Percentiles rank a stretch among this genome's conserved stretches.
These are phyloP conservation scores for Carpinus viminea DNA, from an alignment of 306 rosid genomes.

Conservation along the genomic window DNA sequence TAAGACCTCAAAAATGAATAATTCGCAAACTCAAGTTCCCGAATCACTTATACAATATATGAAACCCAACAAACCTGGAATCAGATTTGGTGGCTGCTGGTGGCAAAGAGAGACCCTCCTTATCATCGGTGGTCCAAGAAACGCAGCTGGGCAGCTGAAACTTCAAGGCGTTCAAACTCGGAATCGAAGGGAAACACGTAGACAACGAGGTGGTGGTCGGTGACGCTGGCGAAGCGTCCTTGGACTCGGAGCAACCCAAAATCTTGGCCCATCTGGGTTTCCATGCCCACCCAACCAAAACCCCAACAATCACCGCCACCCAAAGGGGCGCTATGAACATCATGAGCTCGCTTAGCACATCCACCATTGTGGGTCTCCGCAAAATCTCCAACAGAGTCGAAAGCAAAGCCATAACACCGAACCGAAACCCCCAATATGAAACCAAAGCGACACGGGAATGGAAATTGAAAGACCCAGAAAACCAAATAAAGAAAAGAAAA, in stretches of 20 bases:
- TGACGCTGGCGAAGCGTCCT: slow-evolving; percentile 28
- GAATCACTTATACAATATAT: not conserved
- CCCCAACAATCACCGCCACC: slow-evolving; percentile 77
- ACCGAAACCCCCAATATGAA: not conserved
- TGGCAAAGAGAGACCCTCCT: slow-evolving; percentile 22
- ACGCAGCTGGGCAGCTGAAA: slow-evolving; percentile 42
- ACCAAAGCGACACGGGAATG: not conserved
- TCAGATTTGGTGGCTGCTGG: slow-evolving; percentile 27
- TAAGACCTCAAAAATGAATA: not conserved
- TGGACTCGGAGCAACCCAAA: slow-evolving; percentile 37
- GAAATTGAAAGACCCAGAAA: not conserved
- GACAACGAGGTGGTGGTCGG: slow-evolving; percentile 1
- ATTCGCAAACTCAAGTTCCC: not conserved
- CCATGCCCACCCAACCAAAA: slow-evolving; percentile 92
- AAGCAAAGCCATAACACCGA: slow-evolving; percentile 41
- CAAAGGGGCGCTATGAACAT: slow-evolving; percentile 66
- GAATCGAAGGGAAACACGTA: slow-evolving; percentile 36
- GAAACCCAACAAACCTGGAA: slow-evolving; percentile 46
- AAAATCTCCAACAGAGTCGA: slow-evolving; percentile 46
- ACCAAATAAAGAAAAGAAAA: not conserved
- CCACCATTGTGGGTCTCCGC: slow-evolving; percentile 33
- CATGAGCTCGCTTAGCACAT: slow-evolving; percentile 40
- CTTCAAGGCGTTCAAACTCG: slow-evolving; percentile 40
- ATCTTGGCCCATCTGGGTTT: slow-evolving; percentile 79
- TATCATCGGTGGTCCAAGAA: slow-evolving; percentile 36